Percentiles rank a stretch among this genome's conserved stretches.
These are phyloP conservation scores for Rubroboletus pulcherrimus DNA, from an alignment of 768 basidiomycete species.

Conservation along the genomic window DNA sequence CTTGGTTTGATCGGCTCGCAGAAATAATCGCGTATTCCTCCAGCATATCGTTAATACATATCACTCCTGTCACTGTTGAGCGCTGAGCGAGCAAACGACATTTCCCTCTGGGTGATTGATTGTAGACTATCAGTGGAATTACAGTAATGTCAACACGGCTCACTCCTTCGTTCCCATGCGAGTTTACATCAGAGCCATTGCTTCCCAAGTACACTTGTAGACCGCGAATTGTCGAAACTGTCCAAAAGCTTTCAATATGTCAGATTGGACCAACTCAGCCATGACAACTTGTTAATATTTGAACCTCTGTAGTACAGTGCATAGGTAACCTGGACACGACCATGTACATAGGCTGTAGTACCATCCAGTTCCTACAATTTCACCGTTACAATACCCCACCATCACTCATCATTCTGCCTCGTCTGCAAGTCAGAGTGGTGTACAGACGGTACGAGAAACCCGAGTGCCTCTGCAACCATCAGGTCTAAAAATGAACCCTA, in stretches of 20 bases:
- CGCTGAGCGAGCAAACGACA: neutral
- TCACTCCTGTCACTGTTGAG: neutral
- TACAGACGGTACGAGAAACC: neutral
- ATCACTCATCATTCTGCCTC: neutral
- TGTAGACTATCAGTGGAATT: constrained; percentile 11
- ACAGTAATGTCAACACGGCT: constrained; percentile 2
- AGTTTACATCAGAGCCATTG: neutral
- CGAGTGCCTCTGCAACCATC: neutral
- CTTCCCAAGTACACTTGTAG: neutral
- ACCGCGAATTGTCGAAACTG: no score
- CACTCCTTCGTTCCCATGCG: neutral
- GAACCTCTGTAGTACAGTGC: neutral
- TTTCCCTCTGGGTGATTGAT: constrained; percentile 1
- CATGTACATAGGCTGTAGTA: neutral
- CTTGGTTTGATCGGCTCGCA: constrained; percentile 37
- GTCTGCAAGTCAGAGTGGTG: neutral
- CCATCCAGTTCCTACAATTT: neutral
- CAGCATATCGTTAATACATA: neutral
- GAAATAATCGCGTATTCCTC: constrained; percentile 9
- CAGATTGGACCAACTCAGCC: neutral
- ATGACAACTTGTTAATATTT: neutral
- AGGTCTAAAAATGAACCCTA: neutral
- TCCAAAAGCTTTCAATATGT: neutral
- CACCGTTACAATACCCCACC: neutral
- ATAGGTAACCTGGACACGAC: neutral